Conservation (phyloP, 345 rosid species). For the Rubroshorea leprosula region DNA sequence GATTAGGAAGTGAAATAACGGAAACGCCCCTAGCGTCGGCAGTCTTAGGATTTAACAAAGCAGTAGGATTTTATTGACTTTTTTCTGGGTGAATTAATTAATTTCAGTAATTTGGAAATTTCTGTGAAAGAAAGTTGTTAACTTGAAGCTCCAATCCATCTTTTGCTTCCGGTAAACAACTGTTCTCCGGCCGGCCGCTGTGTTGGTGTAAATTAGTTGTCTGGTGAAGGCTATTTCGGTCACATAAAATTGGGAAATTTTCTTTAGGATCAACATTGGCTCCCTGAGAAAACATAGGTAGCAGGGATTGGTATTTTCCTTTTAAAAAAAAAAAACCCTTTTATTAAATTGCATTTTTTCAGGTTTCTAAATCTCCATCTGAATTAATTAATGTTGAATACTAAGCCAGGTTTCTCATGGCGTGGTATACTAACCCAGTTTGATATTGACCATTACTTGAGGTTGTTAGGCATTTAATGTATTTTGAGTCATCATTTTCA, state of each 20-base stretch:
- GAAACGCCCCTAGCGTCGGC: constrained; percentile 13
- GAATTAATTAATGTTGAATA: no score
- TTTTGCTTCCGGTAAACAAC: constrained; percentile 18
- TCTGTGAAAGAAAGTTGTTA: constrained; percentile 11
- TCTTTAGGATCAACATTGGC: neutral
- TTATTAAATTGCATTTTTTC: no score
- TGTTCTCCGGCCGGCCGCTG: constrained; percentile 5
- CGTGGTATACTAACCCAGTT: no score
- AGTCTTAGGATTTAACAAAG: constrained; percentile 1
- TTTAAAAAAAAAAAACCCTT: no score
- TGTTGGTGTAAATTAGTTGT: constrained; percentile 9
- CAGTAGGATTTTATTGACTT: neutral
- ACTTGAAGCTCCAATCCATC: constrained; percentile 11
- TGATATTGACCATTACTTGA: no score
- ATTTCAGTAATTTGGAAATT: constrained; percentile 13
- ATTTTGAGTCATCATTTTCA: no score
- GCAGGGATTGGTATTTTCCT: no score
- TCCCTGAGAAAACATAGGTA: no score
- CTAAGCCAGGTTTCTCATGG: no score
- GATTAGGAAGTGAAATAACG: constrained; percentile 15
- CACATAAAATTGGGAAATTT: neutral
- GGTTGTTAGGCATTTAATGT: no score
- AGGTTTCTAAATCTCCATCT: no score
- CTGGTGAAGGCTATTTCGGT: constrained; percentile 19
- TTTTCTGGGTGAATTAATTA: neutral